Evolutionary conservation across 345 rosid genomes (phyloP).

Genomic region (Brassica nigra): DNA sequence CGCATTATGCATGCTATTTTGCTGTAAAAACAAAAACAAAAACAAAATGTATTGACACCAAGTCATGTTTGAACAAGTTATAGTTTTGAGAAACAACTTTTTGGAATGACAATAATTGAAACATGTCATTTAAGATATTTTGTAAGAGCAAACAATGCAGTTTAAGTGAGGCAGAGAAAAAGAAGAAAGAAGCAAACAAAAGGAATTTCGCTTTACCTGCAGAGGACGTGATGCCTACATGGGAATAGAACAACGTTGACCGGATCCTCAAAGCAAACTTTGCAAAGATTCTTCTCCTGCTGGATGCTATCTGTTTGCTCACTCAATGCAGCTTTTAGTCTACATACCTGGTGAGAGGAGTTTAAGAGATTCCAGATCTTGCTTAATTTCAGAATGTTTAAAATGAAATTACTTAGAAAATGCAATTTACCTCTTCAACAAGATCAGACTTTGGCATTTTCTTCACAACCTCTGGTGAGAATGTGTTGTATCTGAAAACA

Average conservation of each 20-base stretch:
- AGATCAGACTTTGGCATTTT: constrained; percentile 78
- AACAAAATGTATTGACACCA: neutral
- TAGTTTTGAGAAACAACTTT: neutral
- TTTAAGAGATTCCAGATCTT: constrained; percentile 1
- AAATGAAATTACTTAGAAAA: neutral
- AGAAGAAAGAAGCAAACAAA: constrained; percentile 1
- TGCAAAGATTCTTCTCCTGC: constrained; percentile 86
- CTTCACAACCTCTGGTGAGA: constrained; percentile 76
- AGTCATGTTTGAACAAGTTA: neutral
- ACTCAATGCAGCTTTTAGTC: constrained; percentile 57
- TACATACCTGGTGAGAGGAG: constrained; percentile 58
- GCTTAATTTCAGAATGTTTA: constrained; percentile 3
- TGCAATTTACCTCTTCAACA: constrained; percentile 64
- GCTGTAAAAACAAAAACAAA: neutral
- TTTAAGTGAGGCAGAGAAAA: neutral
- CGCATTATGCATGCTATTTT: neutral
- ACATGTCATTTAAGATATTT: neutral
- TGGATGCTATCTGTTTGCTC: constrained; percentile 82
- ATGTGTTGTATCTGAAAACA: constrained; percentile 69
- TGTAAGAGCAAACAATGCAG: neutral
- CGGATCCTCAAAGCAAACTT: constrained; percentile 84
- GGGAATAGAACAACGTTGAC: constrained; percentile 73
- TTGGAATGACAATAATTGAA: neutral
- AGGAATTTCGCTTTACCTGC: constrained; percentile 56
- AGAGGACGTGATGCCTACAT: constrained; percentile 78